Evolutionary conservation across 1,284 basidiomycete species (phyloP).

Genomic region (Malassezia yamatoensis): DNA sequence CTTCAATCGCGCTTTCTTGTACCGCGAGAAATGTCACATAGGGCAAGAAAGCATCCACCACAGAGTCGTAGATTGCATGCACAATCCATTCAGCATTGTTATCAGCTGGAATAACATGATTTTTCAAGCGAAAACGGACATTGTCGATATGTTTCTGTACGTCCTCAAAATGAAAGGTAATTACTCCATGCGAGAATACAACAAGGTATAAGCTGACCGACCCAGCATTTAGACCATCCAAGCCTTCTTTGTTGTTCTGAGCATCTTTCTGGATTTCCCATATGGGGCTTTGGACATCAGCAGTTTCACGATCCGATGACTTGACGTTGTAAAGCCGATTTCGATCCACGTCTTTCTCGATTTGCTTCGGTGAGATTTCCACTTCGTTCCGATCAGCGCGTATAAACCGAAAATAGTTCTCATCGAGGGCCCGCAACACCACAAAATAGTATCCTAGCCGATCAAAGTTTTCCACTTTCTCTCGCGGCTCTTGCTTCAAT

Average conservation of each 20-base stretch:
- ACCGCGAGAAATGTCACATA: constrained; percentile 61
- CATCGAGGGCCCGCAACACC: constrained; percentile 70
- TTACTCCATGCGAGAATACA: constrained; percentile 79
- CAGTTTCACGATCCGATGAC: neutral
- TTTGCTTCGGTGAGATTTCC: neutral
- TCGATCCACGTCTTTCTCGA: neutral
- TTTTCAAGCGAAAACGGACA: constrained; percentile 61
- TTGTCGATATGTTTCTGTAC: constrained; percentile 74
- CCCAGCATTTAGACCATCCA: constrained; percentile 58
- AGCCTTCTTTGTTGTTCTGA: constrained; percentile 55
- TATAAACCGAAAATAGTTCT: constrained; percentile 54
- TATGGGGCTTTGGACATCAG: neutral
- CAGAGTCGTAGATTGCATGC: constrained; percentile 80
- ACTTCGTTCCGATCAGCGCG: neutral
- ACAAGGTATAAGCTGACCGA: constrained; percentile 79
- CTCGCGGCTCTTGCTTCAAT: constrained; percentile 81
- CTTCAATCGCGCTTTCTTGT: constrained; percentile 23
- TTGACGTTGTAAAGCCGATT: neutral
- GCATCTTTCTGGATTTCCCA: constrained; percentile 51
- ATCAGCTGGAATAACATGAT: constrained; percentile 29
- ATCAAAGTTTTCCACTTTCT: constrained; percentile 82
- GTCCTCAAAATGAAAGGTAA: constrained; percentile 85
- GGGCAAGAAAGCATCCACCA: constrained; percentile 89
- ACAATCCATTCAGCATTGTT: constrained; percentile 66
- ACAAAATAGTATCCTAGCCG: constrained; percentile 87